phyloP scores from a whole-genome alignment of 805 yeast species.

The Saturnispora bothae region DNA sequence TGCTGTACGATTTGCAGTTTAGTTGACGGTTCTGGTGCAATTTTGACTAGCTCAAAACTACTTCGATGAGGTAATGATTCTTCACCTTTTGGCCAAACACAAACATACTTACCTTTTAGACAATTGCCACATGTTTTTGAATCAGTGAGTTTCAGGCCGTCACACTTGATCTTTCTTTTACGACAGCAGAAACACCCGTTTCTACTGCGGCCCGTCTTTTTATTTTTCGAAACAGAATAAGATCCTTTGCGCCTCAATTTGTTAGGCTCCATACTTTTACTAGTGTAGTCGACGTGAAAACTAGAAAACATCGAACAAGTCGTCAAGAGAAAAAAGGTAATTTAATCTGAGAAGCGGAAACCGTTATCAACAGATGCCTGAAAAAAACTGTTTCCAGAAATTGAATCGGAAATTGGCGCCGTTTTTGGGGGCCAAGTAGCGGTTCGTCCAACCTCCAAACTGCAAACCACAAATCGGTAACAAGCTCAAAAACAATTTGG shows the following conservation, averaged over 20 bases:
- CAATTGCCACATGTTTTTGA: constrained; percentile 14
- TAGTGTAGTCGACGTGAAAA: not conserved
- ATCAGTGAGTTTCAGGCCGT: constrained; percentile 14
- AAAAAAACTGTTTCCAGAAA: not conserved
- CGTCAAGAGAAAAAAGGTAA: not conserved
- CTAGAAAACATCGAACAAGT: not conserved
- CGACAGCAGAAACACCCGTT: constrained; percentile 22
- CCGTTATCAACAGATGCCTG: not conserved
- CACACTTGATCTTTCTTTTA: constrained; percentile 21
- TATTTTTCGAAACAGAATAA: not conserved
- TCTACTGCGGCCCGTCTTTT: constrained; percentile 7
- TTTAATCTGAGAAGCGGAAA: not conserved
- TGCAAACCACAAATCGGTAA: too few relatives aligned
- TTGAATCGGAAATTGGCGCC: not conserved
- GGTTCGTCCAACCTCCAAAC: too few relatives aligned
- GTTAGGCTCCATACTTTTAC: not conserved
- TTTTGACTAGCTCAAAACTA: constrained; percentile 13
- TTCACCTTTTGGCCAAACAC: constrained; percentile 16
- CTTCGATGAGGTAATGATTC: constrained; percentile 14
- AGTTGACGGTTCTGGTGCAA: constrained; percentile 4
- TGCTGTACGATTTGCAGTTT: not conserved
- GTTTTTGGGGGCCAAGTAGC: too few relatives aligned
- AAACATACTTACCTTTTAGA: constrained; percentile 7
- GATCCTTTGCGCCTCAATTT: not conserved
- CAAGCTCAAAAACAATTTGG: too few relatives aligned